phyloP scores from a whole-genome alignment of 768 basidiomycete species.

The Mycena haematopus region DNA sequence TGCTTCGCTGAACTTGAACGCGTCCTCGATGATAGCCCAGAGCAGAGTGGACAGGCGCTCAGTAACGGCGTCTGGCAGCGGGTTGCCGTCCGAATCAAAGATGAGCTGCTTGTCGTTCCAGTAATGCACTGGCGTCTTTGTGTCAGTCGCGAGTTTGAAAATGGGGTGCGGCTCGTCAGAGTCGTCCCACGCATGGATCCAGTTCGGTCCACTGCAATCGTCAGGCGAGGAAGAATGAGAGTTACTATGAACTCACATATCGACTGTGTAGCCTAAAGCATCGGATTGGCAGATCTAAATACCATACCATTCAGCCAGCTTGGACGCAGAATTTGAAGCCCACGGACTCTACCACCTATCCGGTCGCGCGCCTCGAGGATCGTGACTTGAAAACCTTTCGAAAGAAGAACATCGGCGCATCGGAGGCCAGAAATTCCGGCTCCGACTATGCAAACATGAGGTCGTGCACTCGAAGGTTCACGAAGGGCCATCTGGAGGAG shows the following conservation, averaged over 20 bases:
- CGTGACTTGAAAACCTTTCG: slow-evolving; percentile 27
- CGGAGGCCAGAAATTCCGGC: slow-evolving; percentile 32
- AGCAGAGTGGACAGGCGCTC: slow-evolving; percentile 30
- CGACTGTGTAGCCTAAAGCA: slow-evolving; percentile 29
- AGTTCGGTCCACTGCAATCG: slow-evolving; percentile 29
- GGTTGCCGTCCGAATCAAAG: slow-evolving; percentile 22
- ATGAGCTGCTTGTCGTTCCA: slow-evolving; percentile 31
- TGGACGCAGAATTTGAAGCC: slow-evolving; percentile 1
- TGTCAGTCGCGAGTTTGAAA: slow-evolving; percentile 29
- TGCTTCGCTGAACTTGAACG: slow-evolving; percentile 26
- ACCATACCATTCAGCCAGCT: neutral
- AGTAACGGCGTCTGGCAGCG: slow-evolving; percentile 19
- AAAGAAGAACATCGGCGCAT: slow-evolving; percentile 28
- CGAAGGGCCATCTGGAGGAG: neutral
- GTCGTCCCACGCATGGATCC: slow-evolving; percentile 30
- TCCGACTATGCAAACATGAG: slow-evolving; percentile 31
- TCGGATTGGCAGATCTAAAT: slow-evolving; percentile 32
- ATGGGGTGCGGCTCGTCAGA: slow-evolving; percentile 31
- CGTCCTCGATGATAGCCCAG: slow-evolving; percentile 31
- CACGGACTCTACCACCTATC: slow-evolving; percentile 31
- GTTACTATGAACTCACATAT: slow-evolving; percentile 23
- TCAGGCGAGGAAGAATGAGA: neutral
- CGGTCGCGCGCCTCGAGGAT: slow-evolving; percentile 32
- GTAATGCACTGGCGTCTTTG: slow-evolving; percentile 29
- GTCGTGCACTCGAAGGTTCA: slow-evolving; percentile 3